Evolutionary conservation across 2,329 filamentous ascomycete genomes (phyloP).

Genomic region (Alternaria angustiovoidea): DNA sequence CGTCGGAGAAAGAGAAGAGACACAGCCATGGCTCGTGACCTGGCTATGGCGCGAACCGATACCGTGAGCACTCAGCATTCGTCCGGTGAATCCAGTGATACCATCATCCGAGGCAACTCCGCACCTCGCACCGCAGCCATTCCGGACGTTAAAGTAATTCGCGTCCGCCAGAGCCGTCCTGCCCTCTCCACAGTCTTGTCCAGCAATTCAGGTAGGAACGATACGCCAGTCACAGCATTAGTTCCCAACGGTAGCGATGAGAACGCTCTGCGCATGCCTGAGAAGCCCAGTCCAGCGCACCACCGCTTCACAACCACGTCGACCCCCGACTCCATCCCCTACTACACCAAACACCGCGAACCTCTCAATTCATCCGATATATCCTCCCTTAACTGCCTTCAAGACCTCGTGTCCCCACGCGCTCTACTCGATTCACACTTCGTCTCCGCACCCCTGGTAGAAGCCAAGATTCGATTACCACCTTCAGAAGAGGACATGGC

Average conservation of each 20-base stretch:
- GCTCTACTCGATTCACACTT: slow-evolving; percentile 47
- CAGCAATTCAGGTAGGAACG: slow-evolving; percentile 35
- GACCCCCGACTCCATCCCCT: slow-evolving; percentile 37
- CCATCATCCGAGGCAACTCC: slow-evolving; percentile 24
- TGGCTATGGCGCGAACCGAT: slow-evolving; percentile 31
- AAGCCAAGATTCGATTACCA: slow-evolving; percentile 49
- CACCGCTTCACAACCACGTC: slow-evolving; percentile 29
- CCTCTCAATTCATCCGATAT: slow-evolving; percentile 48
- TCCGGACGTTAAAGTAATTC: slow-evolving; percentile 33
- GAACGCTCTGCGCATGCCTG: slow-evolving; percentile 19
- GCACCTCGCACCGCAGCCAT: slow-evolving; percentile 19
- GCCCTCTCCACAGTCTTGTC: slow-evolving; percentile 47
- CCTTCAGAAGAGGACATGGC: slow-evolving; percentile 42
- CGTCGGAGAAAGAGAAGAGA: slow-evolving; percentile 40
- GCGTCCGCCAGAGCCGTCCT: slow-evolving; percentile 38
- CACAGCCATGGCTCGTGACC: slow-evolving; percentile 30
- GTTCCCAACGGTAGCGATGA: slow-evolving; percentile 22
- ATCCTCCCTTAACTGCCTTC: slow-evolving; percentile 49
- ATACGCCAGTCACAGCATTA: background rate
- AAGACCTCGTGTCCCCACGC: slow-evolving; percentile 49
- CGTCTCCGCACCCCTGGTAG: slow-evolving; percentile 49
- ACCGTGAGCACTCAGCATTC: slow-evolving; percentile 32
- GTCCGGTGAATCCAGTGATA: slow-evolving; percentile 36
- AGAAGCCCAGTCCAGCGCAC: slow-evolving; percentile 21
- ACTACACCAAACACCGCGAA: slow-evolving; percentile 28